Evolutionary conservation across 1,139 yeast species (phyloP).

Genomic region (Candida smagusa): DNA sequence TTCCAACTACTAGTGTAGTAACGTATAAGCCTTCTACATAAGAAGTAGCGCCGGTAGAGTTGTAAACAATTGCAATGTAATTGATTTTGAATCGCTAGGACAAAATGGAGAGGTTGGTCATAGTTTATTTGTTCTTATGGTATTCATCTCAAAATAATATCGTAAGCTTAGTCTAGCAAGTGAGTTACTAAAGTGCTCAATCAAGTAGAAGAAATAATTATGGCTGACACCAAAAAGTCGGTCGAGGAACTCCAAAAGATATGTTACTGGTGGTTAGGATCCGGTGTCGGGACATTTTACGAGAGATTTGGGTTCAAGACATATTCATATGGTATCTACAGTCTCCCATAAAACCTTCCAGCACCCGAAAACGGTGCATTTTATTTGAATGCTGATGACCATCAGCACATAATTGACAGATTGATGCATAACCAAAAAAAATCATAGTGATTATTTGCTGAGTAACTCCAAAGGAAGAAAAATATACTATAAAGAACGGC

Average conservation of each 20-base stretch:
- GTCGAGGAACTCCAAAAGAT: slow-evolving; percentile 31
- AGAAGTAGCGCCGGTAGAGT: background rate
- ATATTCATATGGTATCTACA: slow-evolving; percentile 35
- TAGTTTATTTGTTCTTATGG: slow-evolving; percentile 26
- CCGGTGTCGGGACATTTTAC: slow-evolving; percentile 33
- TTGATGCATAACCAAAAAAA: background rate
- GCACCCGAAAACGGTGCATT: background rate
- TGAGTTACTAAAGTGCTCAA: slow-evolving; percentile 27
- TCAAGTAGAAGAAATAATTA: slow-evolving; percentile 27
- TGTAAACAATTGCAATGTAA: slow-evolving; percentile 17
- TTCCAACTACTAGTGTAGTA: too few relatives aligned
- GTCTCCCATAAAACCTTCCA: slow-evolving; percentile 22
- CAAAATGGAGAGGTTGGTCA: slow-evolving; percentile 13
- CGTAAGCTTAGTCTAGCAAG: slow-evolving; percentile 32
- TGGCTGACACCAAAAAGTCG: background rate
- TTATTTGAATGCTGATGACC: background rate
- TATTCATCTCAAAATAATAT: slow-evolving; percentile 26
- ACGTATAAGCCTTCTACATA: background rate
- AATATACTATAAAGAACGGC: too few relatives aligned
- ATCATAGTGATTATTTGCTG: background rate
- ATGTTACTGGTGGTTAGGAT: slow-evolving; percentile 35
- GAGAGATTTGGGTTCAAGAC: slow-evolving; percentile 38
- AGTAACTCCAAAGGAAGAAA: background rate
- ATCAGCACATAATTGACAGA: background rate
- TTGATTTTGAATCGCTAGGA: slow-evolving; percentile 9